These are phyloP conservation scores for Limnanthes douglasii DNA, from an alignment of 345 rosid genomes.

Conservation along the genomic window DNA sequence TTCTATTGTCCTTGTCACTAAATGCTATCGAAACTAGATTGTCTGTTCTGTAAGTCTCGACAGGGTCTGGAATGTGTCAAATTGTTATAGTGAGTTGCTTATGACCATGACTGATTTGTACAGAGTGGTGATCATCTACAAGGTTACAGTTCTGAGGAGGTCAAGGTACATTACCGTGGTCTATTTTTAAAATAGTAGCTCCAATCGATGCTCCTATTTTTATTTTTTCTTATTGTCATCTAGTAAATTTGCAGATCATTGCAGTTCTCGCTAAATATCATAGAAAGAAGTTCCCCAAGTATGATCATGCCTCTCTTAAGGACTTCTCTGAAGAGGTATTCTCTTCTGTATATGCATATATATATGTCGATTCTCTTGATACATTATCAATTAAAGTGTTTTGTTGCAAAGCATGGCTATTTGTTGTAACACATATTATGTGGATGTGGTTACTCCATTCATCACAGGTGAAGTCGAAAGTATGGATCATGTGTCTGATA, in stretches of 20 bases:
- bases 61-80: too few relatives aligned
- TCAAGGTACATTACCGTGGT: slow-evolving; percentile 32
- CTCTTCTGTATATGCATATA: slow-evolving; percentile 2
- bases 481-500: slow-evolving; percentile 30
- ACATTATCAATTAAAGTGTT: too few relatives aligned
- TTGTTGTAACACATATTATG: neutral
- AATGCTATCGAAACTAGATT: too few relatives aligned
- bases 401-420: neutral
- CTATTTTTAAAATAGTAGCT: slow-evolving; percentile 4
- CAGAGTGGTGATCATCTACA: slow-evolving; percentile 49
- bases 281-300: slow-evolving; percentile 50
- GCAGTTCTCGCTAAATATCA: slow-evolving; percentile 53
- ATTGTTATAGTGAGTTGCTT: too few relatives aligned
- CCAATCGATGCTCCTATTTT: neutral
- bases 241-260: slow-evolving; percentile 27
- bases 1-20: too few relatives aligned
- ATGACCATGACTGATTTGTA: neutral
- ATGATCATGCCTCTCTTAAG: slow-evolving; percentile 17
- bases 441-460: neutral
- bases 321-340: slow-evolving; percentile 29
- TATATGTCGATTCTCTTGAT: slow-evolving; percentile 3
- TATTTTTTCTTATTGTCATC: slow-evolving; percentile 8
- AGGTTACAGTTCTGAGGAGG: slow-evolving; percentile 40
- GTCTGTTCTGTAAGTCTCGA: slow-evolving; percentile 1
- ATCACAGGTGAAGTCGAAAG: slow-evolving; percentile 29